A percentile compares a stretch with the other conserved stretches of the same genome.
These are phyloP conservation scores for Neurospora crassa DNA, from an alignment of 2,329 filamentous ascomycete genomes.

Conservation along the genomic window DNA sequence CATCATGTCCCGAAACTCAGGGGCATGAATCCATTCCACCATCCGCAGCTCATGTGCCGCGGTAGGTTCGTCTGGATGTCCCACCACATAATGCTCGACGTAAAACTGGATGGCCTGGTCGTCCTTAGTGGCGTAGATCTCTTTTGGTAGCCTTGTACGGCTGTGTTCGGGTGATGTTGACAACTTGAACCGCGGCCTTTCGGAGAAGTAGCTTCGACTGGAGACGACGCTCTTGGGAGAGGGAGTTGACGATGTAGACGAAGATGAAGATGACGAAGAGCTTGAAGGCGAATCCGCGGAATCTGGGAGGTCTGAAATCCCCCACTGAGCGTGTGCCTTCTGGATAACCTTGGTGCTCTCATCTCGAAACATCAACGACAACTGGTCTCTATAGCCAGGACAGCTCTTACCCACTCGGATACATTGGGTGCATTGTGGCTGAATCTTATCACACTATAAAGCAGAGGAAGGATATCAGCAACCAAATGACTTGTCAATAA, in stretches of 20 bases:
- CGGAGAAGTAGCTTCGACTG: slow-evolving; percentile 2
- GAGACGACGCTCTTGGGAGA: slow-evolving; percentile 5
- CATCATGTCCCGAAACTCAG: slow-evolving; percentile 38
- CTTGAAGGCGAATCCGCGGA: slow-evolving; percentile 12
- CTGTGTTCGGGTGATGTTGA: slow-evolving; percentile 4
- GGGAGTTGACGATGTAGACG: slow-evolving; percentile 10
- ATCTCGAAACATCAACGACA: slow-evolving; percentile 57
- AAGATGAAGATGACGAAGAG: slow-evolving; percentile 19
- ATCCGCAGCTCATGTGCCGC: slow-evolving; percentile 27
- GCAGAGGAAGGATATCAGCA: not conserved
- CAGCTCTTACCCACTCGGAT: slow-evolving; percentile 49
- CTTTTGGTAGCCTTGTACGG: slow-evolving; percentile 19
- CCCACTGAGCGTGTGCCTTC: slow-evolving; percentile 46
- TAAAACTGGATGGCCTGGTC: slow-evolving; percentile 43
- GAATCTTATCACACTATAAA: slow-evolving; percentile 48
- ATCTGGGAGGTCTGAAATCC: slow-evolving; percentile 18
- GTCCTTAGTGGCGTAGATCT: slow-evolving; percentile 32
- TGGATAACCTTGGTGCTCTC: slow-evolving; percentile 53
- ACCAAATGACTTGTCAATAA: not conserved
- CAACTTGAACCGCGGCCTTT: slow-evolving; percentile 7
- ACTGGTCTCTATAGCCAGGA: slow-evolving; percentile 54
- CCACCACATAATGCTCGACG: slow-evolving; percentile 39
- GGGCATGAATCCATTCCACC: slow-evolving; percentile 28
- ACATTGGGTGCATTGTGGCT: slow-evolving; percentile 54
- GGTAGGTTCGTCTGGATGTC: slow-evolving; percentile 40